A percentile compares a stretch with the other conserved stretches of the same genome.
Evolutionary conservation across 2,329 filamentous ascomycete genomes (phyloP).

Genomic region (Ophiobolus disseminans): DNA sequence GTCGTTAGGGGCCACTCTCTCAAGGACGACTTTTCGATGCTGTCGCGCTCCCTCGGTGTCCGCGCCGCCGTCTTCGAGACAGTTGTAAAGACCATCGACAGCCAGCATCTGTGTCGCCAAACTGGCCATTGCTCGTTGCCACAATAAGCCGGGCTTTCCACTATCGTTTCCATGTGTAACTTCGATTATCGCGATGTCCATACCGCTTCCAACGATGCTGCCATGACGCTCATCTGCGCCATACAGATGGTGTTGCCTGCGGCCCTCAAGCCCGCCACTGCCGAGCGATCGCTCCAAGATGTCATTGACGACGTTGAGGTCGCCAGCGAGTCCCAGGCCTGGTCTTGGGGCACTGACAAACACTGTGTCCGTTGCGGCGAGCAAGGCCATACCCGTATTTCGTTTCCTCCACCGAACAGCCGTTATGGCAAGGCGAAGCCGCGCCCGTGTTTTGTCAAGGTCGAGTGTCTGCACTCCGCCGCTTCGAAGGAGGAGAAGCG

Average conservation of each 20-base stretch:
- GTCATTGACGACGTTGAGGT: slow-evolving; percentile 13
- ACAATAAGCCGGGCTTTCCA: slow-evolving; percentile 1
- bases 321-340: neutral
- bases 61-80: slow-evolving; percentile 2
- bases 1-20: slow-evolving; percentile 18
- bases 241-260: slow-evolving; percentile 14
- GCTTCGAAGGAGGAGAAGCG: neutral
- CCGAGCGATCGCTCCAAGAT: neutral
- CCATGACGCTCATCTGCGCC: slow-evolving; percentile 20
- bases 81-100: slow-evolving; percentile 19
- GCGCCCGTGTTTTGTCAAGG: neutral
- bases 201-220: slow-evolving; percentile 23
- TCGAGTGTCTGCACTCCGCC: slow-evolving; percentile 3
- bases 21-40: slow-evolving; percentile 6
- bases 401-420: neutral
- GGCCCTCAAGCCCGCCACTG: neutral
- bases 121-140: slow-evolving; percentile 2
- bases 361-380: slow-evolving; percentile 12
- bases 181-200: slow-evolving; percentile 16
- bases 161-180: slow-evolving; percentile 2
- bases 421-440: neutral
- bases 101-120: slow-evolving; percentile 14
- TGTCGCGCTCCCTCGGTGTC: slow-evolving; percentile 8
- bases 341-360: slow-evolving; percentile 9
- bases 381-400: slow-evolving; percentile 3